A percentile compares a stretch with the other conserved stretches of the same genome.
These are phyloP conservation scores for Colletotrichum euphorbiae DNA, from an alignment of 2,329 filamentous ascomycete genomes.

Conservation along the genomic window DNA sequence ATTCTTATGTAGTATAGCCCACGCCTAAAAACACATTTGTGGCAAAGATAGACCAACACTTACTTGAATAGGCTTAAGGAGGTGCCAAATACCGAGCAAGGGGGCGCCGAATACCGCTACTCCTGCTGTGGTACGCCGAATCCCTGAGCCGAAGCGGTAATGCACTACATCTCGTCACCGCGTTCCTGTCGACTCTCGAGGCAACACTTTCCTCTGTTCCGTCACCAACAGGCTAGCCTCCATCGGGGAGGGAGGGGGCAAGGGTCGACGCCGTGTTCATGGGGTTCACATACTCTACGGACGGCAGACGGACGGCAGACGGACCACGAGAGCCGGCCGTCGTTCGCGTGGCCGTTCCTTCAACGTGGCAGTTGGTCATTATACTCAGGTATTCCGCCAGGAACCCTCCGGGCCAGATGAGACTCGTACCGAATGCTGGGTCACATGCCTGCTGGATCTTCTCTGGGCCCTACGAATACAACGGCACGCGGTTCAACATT, in stretches of 20 bases:
- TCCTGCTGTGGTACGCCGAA: conserved; percentile 29
- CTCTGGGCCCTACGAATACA: neutral
- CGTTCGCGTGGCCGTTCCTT: conserved; percentile 22
- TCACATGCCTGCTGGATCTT: neutral
- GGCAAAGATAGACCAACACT: too few relatives aligned
- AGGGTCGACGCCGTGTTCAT: conserved; percentile 13
- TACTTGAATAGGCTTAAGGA: too few relatives aligned
- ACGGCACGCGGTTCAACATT: conserved; percentile 1
- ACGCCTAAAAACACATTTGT: too few relatives aligned
- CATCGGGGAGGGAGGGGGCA: conserved; percentile 7
- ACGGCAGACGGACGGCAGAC: conserved; percentile 20
- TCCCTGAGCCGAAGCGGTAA: conserved; percentile 37
- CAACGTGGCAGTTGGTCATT: conserved; percentile 20
- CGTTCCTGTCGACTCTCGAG: conserved; percentile 32
- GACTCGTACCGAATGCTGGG: neutral
- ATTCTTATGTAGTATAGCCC: too few relatives aligned
- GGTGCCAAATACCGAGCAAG: too few relatives aligned
- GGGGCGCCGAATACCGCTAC: too few relatives aligned
- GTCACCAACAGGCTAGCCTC: conserved; percentile 28
- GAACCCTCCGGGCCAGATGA: conserved; percentile 13
- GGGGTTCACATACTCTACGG: conserved; percentile 19
- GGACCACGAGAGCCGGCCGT: conserved; percentile 26
- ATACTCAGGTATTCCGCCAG: neutral
- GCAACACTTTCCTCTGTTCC: conserved; percentile 26
- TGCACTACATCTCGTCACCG: conserved; percentile 37